Conservation (phyloP, 352 stramenopile genomes). For the Phytopythium sindhum region DNA sequence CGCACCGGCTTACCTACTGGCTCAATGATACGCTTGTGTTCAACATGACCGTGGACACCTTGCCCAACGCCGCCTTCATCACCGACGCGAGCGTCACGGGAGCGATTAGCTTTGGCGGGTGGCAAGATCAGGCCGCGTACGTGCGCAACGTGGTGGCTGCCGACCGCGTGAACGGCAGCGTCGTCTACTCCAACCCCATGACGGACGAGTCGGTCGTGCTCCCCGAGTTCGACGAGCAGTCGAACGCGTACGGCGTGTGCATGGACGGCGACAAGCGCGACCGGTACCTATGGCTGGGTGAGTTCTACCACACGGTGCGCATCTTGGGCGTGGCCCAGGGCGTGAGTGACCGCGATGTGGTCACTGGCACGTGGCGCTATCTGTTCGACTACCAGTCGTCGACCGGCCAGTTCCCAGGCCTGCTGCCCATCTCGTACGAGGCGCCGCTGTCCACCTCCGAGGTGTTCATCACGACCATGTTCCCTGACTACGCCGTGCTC, state of each 20-base stretch:
- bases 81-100: constrained; percentile 3
- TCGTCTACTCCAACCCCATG: constrained; percentile 21
- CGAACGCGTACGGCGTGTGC: constrained; percentile 23
- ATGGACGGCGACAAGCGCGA: constrained; percentile 25
- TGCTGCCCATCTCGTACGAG: constrained; percentile 20
- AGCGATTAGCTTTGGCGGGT: constrained; percentile 20
- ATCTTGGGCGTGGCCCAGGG: constrained; percentile 27
- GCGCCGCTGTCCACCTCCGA: constrained; percentile 20
- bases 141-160: constrained; percentile 16
- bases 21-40: constrained; percentile 22
- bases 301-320: constrained; percentile 29
- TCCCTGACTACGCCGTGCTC: constrained; percentile 28
- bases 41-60: constrained; percentile 17
- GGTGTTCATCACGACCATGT: constrained; percentile 24
- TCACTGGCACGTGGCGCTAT: constrained; percentile 21
- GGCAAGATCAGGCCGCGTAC: constrained; percentile 19
- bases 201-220: constrained; percentile 17
- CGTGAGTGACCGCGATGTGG: constrained; percentile 12
- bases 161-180: constrained; percentile 6
- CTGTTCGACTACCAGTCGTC: constrained; percentile 20
- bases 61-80: constrained; percentile 5
- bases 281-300: constrained; percentile 25
- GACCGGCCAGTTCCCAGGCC: constrained; percentile 15
- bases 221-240: constrained; percentile 21
- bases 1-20: constrained; percentile 26